These are phyloP conservation scores for Colletotrichum godetiae DNA, from an alignment of 2,329 filamentous ascomycete genomes.

Conservation along the genomic window DNA sequence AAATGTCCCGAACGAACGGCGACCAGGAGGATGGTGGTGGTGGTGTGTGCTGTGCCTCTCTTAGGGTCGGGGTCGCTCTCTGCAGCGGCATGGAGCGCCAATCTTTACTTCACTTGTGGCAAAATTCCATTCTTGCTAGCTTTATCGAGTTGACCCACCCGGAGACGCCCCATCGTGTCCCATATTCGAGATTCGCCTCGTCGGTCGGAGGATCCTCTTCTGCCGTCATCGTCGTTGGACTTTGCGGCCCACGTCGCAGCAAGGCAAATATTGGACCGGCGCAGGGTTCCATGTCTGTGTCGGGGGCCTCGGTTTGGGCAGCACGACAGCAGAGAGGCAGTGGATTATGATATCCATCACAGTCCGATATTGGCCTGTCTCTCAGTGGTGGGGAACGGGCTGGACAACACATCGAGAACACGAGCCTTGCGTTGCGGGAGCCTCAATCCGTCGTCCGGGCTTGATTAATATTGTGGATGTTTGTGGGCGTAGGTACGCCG, in stretches of 20 bases:
- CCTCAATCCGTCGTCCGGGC: neutral
- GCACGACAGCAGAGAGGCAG: neutral
- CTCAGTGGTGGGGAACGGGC: neutral
- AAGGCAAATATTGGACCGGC: neutral
- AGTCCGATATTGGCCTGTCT: neutral
- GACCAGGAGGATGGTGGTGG: neutral
- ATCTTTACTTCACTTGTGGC: constrained; percentile 1
- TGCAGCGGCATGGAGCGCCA: constrained; percentile 9
- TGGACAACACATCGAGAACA: neutral
- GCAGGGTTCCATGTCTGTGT: neutral
- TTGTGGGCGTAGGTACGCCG: constrained; percentile 8
- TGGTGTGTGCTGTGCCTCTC: constrained; percentile 3
- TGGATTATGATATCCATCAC: neutral
- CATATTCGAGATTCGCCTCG: constrained; percentile 1
- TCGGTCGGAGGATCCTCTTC: neutral
- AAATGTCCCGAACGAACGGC: constrained; percentile 24
- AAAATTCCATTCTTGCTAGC: neutral
- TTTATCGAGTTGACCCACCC: neutral
- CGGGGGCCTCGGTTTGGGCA: neutral
- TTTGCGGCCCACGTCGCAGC: neutral
- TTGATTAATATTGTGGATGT: constrained; percentile 9
- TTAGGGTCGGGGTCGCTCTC: neutral
- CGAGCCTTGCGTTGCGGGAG: neutral
- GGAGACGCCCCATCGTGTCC: neutral
- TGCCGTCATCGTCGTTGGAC: constrained; percentile 22